These are phyloP conservation scores for Nissolia schottii DNA, from an alignment of 306 rosid species.

Conservation along the genomic window DNA sequence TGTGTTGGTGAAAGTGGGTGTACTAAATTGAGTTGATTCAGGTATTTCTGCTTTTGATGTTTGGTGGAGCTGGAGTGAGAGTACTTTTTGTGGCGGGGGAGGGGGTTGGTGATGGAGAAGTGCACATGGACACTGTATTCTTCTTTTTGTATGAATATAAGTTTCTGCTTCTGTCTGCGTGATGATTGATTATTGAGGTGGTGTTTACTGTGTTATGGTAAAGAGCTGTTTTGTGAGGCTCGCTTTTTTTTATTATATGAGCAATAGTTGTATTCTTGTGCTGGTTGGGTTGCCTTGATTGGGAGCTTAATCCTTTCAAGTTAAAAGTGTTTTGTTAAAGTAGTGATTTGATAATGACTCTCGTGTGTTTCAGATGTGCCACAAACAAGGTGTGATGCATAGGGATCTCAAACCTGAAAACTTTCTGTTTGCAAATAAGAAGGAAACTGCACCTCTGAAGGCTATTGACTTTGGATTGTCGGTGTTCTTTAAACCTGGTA, in stretches of 20 bases:
- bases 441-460: conserved; percentile 78
- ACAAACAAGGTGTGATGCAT: conserved; percentile 94
- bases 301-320: background rate
- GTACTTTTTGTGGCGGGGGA: background rate
- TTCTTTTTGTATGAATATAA: background rate
- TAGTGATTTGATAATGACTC: background rate
- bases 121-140: background rate
- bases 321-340: background rate
- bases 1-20: background rate
- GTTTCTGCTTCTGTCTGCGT: background rate
- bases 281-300: background rate
- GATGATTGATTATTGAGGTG: background rate
- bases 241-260: background rate
- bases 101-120: background rate
- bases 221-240: conserved; percentile 6
- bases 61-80: background rate
- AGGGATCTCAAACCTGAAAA: conserved; percentile 96
- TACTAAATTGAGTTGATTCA: background rate
- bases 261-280: background rate
- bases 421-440: conserved; percentile 85
- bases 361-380: conserved; percentile 65
- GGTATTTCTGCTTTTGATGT: background rate
- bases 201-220: background rate
- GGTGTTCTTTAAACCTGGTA: conserved; percentile 89
- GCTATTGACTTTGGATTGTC: conserved; percentile 96